A percentile compares a stretch with the other conserved stretches of the same genome.
Conservation (phyloP, 1,139 yeast species). For the Nakaseomyces glabratus region DNA sequence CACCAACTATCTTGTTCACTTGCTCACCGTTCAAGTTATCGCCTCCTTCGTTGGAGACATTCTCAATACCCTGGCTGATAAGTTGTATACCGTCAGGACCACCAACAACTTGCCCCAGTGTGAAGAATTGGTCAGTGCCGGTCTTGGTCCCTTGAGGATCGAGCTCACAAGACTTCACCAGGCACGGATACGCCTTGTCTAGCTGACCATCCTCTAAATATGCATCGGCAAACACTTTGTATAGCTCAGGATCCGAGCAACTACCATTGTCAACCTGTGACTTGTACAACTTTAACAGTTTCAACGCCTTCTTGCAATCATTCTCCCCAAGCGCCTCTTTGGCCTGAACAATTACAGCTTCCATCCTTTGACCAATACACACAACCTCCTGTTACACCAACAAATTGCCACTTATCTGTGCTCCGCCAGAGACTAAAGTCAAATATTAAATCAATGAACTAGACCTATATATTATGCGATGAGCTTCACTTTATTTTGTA, state of each 20-base stretch:
- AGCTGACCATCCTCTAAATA: constrained; percentile 71
- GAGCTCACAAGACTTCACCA: constrained; percentile 53
- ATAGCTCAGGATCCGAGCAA: constrained; percentile 28
- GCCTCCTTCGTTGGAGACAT: constrained; percentile 32
- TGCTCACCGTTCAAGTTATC: constrained; percentile 31
- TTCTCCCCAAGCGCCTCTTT: constrained; percentile 31
- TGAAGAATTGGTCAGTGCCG: constrained; percentile 67
- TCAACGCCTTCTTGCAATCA: constrained; percentile 37
- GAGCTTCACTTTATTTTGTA: no score
- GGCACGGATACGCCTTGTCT: constrained; percentile 62
- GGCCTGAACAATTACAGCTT: constrained; percentile 26
- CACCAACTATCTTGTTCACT: constrained; percentile 49
- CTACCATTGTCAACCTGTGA: constrained; percentile 24
- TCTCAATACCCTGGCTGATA: constrained; percentile 54
- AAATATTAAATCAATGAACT: no score
- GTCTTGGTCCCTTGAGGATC: constrained; percentile 62
- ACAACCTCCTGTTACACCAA: no score
- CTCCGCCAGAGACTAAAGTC: no score
- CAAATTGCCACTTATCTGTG: no score
- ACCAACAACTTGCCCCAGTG: constrained; percentile 86
- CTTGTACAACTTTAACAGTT: constrained; percentile 32
- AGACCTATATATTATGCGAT: no score
- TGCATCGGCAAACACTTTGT: constrained; percentile 58
- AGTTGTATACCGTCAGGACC: constrained; percentile 66
- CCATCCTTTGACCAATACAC: no score